Conservation (phyloP, 768 basidiomycete species). For the Russula compacta region DNA sequence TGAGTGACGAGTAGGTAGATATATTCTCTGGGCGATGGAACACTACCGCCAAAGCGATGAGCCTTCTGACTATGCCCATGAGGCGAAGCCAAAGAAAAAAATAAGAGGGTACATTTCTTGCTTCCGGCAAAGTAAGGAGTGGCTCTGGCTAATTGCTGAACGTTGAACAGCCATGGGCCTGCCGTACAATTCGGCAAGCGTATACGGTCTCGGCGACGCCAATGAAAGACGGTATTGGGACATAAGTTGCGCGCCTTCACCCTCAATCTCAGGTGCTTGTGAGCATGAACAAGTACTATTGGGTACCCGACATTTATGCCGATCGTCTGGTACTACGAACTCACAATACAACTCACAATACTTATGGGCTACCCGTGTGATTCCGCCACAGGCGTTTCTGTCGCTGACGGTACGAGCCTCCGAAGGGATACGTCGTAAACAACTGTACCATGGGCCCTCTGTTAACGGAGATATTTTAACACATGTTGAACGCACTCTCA, state of each 20-base stretch:
- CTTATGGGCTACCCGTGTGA: slow-evolving; percentile 6
- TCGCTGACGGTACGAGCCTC: slow-evolving; percentile 38
- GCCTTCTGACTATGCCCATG: slow-evolving; percentile 54
- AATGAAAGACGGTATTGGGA: neutral
- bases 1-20: slow-evolving; percentile 35
- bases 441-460: slow-evolving; percentile 34
- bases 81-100: slow-evolving; percentile 61
- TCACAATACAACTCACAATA: neutral
- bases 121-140: neutral
- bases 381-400: neutral
- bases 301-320: neutral
- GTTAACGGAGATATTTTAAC: neutral
- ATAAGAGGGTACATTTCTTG: slow-evolving; percentile 58
- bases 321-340: neutral
- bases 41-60: slow-evolving; percentile 56
- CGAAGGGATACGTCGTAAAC: slow-evolving; percentile 80
- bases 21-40: slow-evolving; percentile 79
- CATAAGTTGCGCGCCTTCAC: neutral
- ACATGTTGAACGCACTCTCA: slow-evolving; percentile 21
- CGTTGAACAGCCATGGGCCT: slow-evolving; percentile 53
- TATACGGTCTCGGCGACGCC: slow-evolving; percentile 45
- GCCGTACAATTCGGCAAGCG: slow-evolving; percentile 65
- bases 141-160: neutral
- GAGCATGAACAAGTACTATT: neutral
- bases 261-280: neutral